These are phyloP conservation scores for Zygotorulaspora florentina DNA, from an alignment of 805 yeast genomes.

Conservation along the genomic window DNA sequence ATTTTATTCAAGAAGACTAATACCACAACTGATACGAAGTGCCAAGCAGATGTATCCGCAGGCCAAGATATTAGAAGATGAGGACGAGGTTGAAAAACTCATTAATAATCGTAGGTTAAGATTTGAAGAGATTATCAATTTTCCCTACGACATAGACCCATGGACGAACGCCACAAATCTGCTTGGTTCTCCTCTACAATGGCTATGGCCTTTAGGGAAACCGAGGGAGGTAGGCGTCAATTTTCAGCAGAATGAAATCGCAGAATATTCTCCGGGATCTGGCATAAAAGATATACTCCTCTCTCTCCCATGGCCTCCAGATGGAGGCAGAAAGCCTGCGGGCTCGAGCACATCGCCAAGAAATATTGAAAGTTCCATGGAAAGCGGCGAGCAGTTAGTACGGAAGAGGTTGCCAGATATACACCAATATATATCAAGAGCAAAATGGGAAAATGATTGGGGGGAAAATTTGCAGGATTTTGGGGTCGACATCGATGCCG, in stretches of 20 bases:
- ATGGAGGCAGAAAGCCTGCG: slow-evolving; percentile 48
- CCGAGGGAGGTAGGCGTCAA: slow-evolving; percentile 58
- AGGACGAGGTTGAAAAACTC: slow-evolving; percentile 15
- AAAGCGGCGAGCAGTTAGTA: slow-evolving; percentile 33
- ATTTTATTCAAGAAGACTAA: slow-evolving; percentile 48
- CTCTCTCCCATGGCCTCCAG: slow-evolving; percentile 91
- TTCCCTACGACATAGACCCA: slow-evolving; percentile 78
- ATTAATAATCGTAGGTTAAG: slow-evolving; percentile 35
- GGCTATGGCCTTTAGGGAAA: slow-evolving; percentile 70
- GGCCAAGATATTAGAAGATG: slow-evolving; percentile 10
- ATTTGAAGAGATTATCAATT: slow-evolving; percentile 58
- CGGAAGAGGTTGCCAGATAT: slow-evolving; percentile 35
- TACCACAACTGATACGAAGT: slow-evolving; percentile 44
- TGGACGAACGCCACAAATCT: slow-evolving; percentile 48
- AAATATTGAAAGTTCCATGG: slow-evolving; percentile 17
- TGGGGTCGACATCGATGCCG: slow-evolving; percentile 80
- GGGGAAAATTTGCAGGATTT: slow-evolving; percentile 85
- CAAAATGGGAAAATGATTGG: slow-evolving; percentile 65
- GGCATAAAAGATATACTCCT: slow-evolving; percentile 49
- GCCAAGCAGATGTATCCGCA: slow-evolving; percentile 39
- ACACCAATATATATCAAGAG: slow-evolving; percentile 37
- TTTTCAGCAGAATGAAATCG: slow-evolving; percentile 52
- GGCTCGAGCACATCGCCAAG: slow-evolving; percentile 26
- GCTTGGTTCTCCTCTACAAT: slow-evolving; percentile 58
- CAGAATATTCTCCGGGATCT: slow-evolving; percentile 33